Evolutionary conservation across 169 alveolate genomes (phyloP).

Genomic region (Miamiensis avidus): DNA sequence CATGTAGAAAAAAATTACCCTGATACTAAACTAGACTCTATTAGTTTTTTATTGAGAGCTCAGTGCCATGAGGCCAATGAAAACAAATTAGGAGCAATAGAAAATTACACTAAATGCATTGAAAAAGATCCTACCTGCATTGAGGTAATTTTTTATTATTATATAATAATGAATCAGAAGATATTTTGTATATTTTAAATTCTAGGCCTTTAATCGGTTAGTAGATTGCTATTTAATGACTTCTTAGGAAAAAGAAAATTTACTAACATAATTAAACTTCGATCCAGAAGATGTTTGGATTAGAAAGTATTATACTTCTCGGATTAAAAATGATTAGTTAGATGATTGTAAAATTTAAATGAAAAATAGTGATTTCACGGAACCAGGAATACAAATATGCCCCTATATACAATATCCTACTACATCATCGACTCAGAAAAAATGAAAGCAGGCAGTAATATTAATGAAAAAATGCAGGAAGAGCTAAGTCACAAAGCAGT

Average conservation of each 20-base stretch:
- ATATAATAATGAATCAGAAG: constrained; percentile 53
- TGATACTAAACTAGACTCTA: constrained; percentile 52
- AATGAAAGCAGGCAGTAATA: background rate
- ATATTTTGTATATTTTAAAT: constrained; percentile 31
- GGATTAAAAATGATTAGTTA: constrained; percentile 53
- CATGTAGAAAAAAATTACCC: constrained; percentile 24
- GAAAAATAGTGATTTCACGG: constrained; percentile 28
- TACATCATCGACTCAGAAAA: constrained; percentile 17
- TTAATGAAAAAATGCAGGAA: background rate
- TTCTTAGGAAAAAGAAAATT: constrained; percentile 59
- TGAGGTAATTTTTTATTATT: constrained; percentile 44
- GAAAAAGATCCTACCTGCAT: constrained; percentile 71
- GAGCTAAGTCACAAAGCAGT: background rate
- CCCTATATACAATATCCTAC: background rate
- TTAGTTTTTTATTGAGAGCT: constrained; percentile 71
- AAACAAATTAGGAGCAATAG: constrained; percentile 77
- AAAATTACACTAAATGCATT: constrained; percentile 71
- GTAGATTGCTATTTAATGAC: constrained; percentile 42
- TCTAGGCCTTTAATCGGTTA: constrained; percentile 56
- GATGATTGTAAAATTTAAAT: constrained; percentile 36
- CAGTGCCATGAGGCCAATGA: constrained; percentile 84
- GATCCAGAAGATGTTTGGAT: constrained; percentile 70
- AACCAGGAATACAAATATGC: constrained; percentile 36
- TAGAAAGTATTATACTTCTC: constrained; percentile 74
- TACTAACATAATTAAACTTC: constrained; percentile 50